These are phyloP conservation scores for Aspergillus tubingensis DNA, from an alignment of 2,329 filamentous ascomycete genomes.

Conservation along the genomic window DNA sequence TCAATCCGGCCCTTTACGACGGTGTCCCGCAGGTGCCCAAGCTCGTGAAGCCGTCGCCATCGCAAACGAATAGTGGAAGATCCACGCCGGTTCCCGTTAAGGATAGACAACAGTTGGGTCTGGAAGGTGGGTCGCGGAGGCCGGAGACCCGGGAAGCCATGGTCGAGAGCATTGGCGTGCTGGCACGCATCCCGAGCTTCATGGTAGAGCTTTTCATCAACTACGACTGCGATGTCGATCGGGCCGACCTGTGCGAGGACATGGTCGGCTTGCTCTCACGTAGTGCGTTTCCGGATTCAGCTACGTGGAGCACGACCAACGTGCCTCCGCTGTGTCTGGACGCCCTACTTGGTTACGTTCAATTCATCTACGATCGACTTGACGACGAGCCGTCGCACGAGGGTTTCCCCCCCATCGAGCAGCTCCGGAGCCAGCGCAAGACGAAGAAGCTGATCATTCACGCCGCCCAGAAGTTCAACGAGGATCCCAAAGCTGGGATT, in stretches of 20 bases:
- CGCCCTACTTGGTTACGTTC: slow-evolving; percentile 84
- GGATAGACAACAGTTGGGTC: slow-evolving; percentile 85
- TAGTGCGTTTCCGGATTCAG: slow-evolving; percentile 94
- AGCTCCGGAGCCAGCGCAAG: slow-evolving; percentile 69
- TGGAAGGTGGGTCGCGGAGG: slow-evolving; percentile 88
- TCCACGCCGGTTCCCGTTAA: slow-evolving; percentile 89
- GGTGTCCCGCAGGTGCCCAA: slow-evolving; percentile 91
- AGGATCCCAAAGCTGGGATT: slow-evolving; percentile 85
- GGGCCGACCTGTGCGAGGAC: slow-evolving; percentile 90
- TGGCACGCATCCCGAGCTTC: slow-evolving; percentile 90
- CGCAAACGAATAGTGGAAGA: slow-evolving; percentile 74
- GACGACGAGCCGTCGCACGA: slow-evolving; percentile 67
- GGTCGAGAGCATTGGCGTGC: slow-evolving; percentile 92
- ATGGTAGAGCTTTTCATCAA: slow-evolving; percentile 96
- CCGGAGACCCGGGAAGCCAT: slow-evolving; percentile 96
- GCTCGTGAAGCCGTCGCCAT: slow-evolving; percentile 75
- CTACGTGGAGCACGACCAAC: slow-evolving; percentile 98
- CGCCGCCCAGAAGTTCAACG: slow-evolving; percentile 89
- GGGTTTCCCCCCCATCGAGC: slow-evolving; percentile 65
- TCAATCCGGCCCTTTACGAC: slow-evolving; percentile 87
- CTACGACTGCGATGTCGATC: slow-evolving; percentile 93
- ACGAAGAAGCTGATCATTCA: slow-evolving; percentile 87
- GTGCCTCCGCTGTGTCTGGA: slow-evolving; percentile 94
- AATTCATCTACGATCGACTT: slow-evolving; percentile 85
- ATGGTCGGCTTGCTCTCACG: slow-evolving; percentile 89